A percentile compares a stretch with the other conserved stretches of the same genome.
These are phyloP conservation scores for Phlegmacium glaucopus DNA, from an alignment of 768 basidiomycete species.

Conservation along the genomic window DNA sequence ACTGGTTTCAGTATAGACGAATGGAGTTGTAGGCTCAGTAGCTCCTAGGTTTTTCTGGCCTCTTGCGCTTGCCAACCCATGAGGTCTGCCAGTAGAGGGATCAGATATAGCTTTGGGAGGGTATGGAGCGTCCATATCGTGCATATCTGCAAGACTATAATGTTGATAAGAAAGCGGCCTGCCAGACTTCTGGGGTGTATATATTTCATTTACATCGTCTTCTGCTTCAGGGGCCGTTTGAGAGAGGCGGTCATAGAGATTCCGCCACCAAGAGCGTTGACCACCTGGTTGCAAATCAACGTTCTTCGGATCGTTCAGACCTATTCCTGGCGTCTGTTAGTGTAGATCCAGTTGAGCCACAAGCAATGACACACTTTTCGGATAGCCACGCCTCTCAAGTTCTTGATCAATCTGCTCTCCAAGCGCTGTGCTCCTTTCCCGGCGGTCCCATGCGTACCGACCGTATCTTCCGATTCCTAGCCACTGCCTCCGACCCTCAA, in stretches of 20 bases:
- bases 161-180: constrained; percentile 11
- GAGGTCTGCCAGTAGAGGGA: no score
- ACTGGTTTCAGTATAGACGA: no score
- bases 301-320: no score
- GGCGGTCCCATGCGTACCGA: constrained; percentile 36
- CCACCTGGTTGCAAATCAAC: constrained; percentile 11
- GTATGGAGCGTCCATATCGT: no score
- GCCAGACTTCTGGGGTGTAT: constrained; percentile 9
- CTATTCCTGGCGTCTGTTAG: no score
- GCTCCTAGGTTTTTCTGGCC: no score
- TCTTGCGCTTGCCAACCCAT: no score
- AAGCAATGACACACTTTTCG: constrained; percentile 19
- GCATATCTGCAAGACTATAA: constrained; percentile 6
- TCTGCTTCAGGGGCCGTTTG: constrained; percentile 33
- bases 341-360: no score
- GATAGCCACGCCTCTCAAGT: constrained; percentile 45
- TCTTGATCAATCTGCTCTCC: constrained; percentile 53
- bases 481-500: constrained; percentile 50
- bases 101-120: no score
- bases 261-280: constrained; percentile 57
- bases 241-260: constrained; percentile 49
- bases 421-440: constrained; percentile 52
- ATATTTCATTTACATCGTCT: constrained; percentile 15
- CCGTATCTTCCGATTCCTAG: constrained; percentile 45
- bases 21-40: no score